Conservation (phyloP, 2,329 filamentous ascomycete genomes). For the Fusarium staphyleae region DNA sequence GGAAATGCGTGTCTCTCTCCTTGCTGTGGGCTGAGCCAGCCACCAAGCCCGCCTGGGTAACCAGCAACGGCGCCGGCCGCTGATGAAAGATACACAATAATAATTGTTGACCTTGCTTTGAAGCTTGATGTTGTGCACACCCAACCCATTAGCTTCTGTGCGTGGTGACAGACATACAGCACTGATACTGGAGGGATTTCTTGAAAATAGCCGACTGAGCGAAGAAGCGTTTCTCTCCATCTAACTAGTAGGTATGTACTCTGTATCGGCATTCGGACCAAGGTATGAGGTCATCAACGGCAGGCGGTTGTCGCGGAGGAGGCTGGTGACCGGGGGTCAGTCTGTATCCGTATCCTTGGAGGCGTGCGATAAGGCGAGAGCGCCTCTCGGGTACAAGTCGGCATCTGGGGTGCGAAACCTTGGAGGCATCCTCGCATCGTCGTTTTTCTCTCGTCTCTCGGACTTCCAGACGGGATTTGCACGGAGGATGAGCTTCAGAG, state of each 20-base stretch:
- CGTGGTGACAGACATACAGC: background rate
- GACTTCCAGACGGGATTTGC: constrained; percentile 20
- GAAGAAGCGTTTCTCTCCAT: constrained; percentile 1
- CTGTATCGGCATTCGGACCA: background rate
- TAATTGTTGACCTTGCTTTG: background rate
- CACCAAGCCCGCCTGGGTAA: constrained; percentile 1
- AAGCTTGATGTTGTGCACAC: constrained; percentile 4
- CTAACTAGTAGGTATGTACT: no score
- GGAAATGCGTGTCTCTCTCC: background rate
- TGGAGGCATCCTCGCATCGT: constrained; percentile 3
- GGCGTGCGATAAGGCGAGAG: constrained; percentile 22
- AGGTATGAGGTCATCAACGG: constrained; percentile 39
- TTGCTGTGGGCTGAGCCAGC: background rate
- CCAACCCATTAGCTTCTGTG: background rate
- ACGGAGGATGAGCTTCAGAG: constrained; percentile 1
- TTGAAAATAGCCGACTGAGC: background rate
- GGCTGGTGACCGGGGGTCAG: constrained; percentile 13
- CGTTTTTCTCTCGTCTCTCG: constrained; percentile 29
- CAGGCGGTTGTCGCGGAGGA: constrained; percentile 34
- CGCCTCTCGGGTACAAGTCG: constrained; percentile 33
- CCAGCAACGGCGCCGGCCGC: constrained; percentile 5
- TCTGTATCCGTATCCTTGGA: constrained; percentile 12
- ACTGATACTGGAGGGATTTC: background rate
- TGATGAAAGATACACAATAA: background rate
- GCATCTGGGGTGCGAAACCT: constrained; percentile 33